These are phyloP conservation scores for Fraxinus angustifolia DNA, from an alignment of 305 asterid species.

Conservation along the genomic window DNA sequence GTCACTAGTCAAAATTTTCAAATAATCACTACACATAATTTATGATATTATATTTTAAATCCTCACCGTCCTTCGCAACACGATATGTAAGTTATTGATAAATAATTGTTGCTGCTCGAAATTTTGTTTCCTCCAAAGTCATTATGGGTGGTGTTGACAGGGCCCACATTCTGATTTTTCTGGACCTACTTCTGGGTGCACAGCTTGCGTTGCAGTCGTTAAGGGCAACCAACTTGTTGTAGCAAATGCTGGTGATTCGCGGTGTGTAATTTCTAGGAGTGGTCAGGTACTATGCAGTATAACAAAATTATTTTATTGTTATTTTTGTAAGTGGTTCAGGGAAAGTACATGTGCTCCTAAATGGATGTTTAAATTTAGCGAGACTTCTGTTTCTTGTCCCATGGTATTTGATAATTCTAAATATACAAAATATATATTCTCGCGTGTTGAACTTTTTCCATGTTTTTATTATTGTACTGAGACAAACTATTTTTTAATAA, in stretches of 20 bases:
- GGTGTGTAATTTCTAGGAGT: constrained; percentile 91
- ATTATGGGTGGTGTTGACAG: constrained; percentile 28
- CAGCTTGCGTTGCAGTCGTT: constrained; percentile 84
- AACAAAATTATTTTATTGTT: neutral
- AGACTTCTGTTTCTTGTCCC: neutral
- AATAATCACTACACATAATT: neutral
- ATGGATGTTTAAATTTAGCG: neutral
- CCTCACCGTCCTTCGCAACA: neutral
- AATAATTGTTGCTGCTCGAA: neutral
- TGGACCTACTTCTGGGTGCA: constrained; percentile 90
- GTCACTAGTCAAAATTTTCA: neutral
- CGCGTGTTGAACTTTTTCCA: neutral
- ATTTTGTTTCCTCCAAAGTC: neutral
- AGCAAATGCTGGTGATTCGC: constrained; percentile 97
- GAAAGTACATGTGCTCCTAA: neutral
- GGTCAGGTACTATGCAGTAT: constrained; percentile 63
- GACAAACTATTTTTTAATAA: constrained; percentile 11
- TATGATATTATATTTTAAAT: neutral
- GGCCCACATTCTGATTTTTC: constrained; percentile 93
- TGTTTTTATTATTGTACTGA: neutral
- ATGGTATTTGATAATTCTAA: neutral
- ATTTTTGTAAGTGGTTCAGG: neutral
- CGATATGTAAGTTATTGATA: neutral
- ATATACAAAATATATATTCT: neutral
- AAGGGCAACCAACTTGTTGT: constrained; percentile 77